Conservation (phyloP, 2,329 filamentous ascomycete species). For the Lasiodiplodia hormozganensis region DNA sequence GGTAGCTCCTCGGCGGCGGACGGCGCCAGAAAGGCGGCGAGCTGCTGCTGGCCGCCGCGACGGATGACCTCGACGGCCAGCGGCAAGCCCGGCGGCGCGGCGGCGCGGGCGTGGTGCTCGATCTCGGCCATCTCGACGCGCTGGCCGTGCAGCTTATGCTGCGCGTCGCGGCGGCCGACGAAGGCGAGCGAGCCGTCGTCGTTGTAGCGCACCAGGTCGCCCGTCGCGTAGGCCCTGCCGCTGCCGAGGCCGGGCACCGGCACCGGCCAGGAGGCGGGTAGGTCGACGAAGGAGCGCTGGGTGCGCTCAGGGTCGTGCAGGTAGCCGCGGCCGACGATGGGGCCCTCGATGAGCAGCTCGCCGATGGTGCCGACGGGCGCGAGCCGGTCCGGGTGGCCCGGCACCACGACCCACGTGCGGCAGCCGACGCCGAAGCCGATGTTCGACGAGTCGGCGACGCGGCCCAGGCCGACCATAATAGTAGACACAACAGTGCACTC, state of each 20-base stretch:
- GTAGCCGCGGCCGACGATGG: conserved; percentile 44
- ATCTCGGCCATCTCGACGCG: conserved; percentile 5
- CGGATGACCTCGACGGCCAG: neutral
- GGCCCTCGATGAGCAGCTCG: conserved; percentile 46
- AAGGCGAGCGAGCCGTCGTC: conserved; percentile 44
- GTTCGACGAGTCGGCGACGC: neutral
- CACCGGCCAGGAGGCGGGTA: neutral
- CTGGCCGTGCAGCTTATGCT: neutral
- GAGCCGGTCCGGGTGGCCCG: conserved; percentile 36
- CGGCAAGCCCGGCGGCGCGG: no score
- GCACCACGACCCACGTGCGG: conserved; percentile 38
- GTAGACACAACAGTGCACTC: conserved; percentile 20
- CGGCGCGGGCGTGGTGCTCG: conserved; percentile 33
- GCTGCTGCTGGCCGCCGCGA: conserved; percentile 45
- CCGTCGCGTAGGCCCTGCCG: neutral
- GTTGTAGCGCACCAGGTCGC: conserved; percentile 36
- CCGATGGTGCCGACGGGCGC: conserved; percentile 44
- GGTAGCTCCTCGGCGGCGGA: no score
- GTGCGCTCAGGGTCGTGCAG: conserved; percentile 43
- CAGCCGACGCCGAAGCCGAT: neutral
- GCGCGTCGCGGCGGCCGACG: conserved; percentile 42
- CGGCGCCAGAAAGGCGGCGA: neutral
- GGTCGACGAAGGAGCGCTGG: conserved; percentile 40
- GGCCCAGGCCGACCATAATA: conserved; percentile 27
- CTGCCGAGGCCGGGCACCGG: no score